A percentile compares a stretch with the other conserved stretches of the same genome.
These are phyloP conservation scores for Ceratobasidium sp. DNA, from an alignment of 1,284 basidiomycete species.

Conservation along the genomic window DNA sequence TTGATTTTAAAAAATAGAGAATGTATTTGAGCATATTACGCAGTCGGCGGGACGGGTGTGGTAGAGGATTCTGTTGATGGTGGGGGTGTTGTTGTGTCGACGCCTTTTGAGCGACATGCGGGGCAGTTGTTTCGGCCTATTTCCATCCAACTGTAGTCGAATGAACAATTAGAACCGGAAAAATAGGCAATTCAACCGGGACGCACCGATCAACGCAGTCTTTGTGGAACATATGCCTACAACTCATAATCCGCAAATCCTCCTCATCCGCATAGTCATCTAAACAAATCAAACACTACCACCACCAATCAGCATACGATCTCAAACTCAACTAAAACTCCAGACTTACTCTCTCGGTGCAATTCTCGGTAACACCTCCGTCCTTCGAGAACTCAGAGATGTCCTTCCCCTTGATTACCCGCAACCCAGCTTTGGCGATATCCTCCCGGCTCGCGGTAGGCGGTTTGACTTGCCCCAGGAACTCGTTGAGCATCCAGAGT, in stretches of 20 bases:
- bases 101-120: slow-evolving; percentile 74
- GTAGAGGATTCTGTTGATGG: slow-evolving; percentile 2
- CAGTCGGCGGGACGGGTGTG: neutral
- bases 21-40: too few species aligned
- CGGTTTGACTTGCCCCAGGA: slow-evolving; percentile 82
- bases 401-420: slow-evolving; percentile 72
- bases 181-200: neutral
- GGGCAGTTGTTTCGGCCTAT: slow-evolving; percentile 90
- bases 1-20: too few species aligned
- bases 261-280: slow-evolving; percentile 83
- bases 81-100: slow-evolving; percentile 36
- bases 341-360: slow-evolving; percentile 75
- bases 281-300: slow-evolving; percentile 83
- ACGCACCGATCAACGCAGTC: slow-evolving; percentile 76
- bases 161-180: neutral
- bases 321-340: neutral
- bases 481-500: slow-evolving; percentile 78
- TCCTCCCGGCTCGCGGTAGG: slow-evolving; percentile 80
- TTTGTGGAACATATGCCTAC: slow-evolving; percentile 88
- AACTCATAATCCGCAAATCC: slow-evolving; percentile 81
- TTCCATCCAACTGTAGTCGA: slow-evolving; percentile 75
- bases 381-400: slow-evolving; percentile 65
- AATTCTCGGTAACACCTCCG: slow-evolving; percentile 79
- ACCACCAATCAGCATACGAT: slow-evolving; percentile 23
- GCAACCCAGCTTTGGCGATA: slow-evolving; percentile 82